phyloP scores from a whole-genome alignment of 2,329 filamentous ascomycete species.

The Aspergillus nomiae region DNA sequence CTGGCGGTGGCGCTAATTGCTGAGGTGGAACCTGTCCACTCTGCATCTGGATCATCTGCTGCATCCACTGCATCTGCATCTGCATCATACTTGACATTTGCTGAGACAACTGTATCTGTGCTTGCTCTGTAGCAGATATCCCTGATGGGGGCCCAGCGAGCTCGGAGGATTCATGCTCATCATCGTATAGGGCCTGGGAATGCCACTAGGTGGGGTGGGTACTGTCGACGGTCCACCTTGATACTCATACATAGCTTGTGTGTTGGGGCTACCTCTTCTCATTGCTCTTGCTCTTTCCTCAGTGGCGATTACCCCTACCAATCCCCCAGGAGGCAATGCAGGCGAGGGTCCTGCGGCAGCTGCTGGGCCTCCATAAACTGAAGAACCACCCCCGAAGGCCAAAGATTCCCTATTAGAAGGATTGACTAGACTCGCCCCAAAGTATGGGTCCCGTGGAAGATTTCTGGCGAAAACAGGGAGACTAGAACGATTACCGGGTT shows the following conservation, averaged over 20 bases:
- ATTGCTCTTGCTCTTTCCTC: constrained; percentile 79
- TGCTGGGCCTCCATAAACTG: constrained; percentile 41
- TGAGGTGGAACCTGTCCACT: constrained; percentile 39
- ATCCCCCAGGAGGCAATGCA: constrained; percentile 67
- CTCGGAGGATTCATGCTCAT: constrained; percentile 30
- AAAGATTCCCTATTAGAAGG: constrained; percentile 73
- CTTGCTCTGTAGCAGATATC: constrained; percentile 66
- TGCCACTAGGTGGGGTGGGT: constrained; percentile 26
- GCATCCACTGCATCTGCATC: constrained; percentile 94
- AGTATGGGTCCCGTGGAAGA: constrained; percentile 82
- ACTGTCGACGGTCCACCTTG: constrained; percentile 34
- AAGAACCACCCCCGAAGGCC: constrained; percentile 63
- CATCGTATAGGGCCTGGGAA: constrained; percentile 43
- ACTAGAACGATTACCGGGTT: constrained; percentile 48
- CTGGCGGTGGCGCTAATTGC: constrained; percentile 33
- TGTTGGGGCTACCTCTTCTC: constrained; percentile 75
- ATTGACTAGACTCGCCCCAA: constrained; percentile 75
- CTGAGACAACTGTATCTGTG: constrained; percentile 77
- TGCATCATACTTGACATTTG: constrained; percentile 89
- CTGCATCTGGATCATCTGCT: constrained; percentile 67
- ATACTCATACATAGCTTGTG: constrained; percentile 53
- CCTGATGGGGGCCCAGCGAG: constrained; percentile 26
- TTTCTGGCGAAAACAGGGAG: constrained; percentile 82
- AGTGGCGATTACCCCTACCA: constrained; percentile 84
- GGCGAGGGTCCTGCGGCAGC: constrained; percentile 35